Base-by-base conservation (phyloP, 352 stramenopile species). In the Globisporangium barbulae region DNA sequence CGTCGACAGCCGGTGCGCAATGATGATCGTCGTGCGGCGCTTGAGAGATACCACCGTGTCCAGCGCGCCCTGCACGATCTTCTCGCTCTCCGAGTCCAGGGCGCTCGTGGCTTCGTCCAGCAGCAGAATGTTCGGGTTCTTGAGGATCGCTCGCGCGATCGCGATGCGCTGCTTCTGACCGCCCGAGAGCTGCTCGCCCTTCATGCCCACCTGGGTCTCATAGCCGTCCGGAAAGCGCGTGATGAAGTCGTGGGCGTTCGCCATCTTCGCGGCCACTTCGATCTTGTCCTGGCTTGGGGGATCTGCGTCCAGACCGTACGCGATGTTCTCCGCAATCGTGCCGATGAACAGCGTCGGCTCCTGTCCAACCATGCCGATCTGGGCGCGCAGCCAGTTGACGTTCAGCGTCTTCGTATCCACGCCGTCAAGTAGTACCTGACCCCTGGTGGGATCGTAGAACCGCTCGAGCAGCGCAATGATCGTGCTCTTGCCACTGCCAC, bases 101-200 rank as follows among this genome's bases (percentile, higher is more conserved):
- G 73, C 72, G 30, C 67, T 78, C 44, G 74, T 81, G 30, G 74
- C 74, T 60, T 81, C 74, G 68, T 81, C 74, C 31, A 79, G 61
- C 31, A 81, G 22, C 59, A 81, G 59, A 25, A 81, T 68, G 39
- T 10, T 17, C 21, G 55, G 63, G 4, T 69, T 61, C 52, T 69
- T 69, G 8, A 69, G 30, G 75, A 71, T 98, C 10, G 87, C 87
- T 30, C 87, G 78, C 1, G 87, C 87, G 49, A 95, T 93, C 21
- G 87, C 87, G 58, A 95, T 78, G 35, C 97, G 86, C 78, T 99
- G 98, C 72, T 99, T 98, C 75, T 99, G 95, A n/a, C 96, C 95
- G 54, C 97, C 97, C 88, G 71, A 81, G 48, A 80, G 70, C 39
- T 68, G 57, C 30, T 70, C 47, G 35, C 73, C 73, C 30, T 72